These are phyloP conservation scores for Rhodotorula kratochvilovae DNA, from an alignment of 768 basidiomycete genomes.

Conservation along the genomic window DNA sequence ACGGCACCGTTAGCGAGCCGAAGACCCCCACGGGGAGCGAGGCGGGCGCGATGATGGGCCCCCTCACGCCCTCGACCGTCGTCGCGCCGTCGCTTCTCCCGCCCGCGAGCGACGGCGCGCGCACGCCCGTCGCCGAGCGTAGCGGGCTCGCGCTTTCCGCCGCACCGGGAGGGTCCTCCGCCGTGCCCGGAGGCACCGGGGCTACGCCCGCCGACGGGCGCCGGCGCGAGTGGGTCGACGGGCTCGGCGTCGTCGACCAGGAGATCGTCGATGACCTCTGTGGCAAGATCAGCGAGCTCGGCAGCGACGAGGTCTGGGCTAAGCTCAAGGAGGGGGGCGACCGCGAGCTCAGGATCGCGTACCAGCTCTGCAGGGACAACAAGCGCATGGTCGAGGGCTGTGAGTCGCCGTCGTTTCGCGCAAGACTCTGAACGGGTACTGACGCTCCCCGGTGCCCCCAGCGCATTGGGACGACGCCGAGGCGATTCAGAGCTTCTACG, in stretches of 20 bases:
- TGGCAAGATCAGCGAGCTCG: slow-evolving; percentile 64
- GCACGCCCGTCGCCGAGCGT: background rate
- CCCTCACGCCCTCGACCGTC: slow-evolving; percentile 17
- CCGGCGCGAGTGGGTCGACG: slow-evolving; percentile 50
- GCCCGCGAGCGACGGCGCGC: background rate
- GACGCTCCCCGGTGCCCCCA: too few species aligned
- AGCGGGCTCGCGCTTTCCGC: background rate
- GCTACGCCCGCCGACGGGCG: slow-evolving; percentile 15
- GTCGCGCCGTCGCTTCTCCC: background rate
- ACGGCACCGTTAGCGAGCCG: background rate
- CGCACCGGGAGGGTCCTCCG: background rate
- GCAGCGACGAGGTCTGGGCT: slow-evolving; percentile 81
- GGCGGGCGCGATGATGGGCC: background rate
- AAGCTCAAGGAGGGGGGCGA: slow-evolving; percentile 70
- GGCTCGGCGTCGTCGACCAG: slow-evolving; percentile 85
- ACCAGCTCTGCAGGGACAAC: slow-evolving; percentile 87
- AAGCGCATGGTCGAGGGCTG: slow-evolving; percentile 68
- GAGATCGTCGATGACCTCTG: slow-evolving; percentile 81
- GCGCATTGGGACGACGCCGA: slow-evolving; percentile 39
- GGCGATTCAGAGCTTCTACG: slow-evolving; percentile 34
- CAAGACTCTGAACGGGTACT: too few species aligned
- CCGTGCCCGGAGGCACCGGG: background rate
- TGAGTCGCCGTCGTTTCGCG: background rate
- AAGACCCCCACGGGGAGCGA: slow-evolving; percentile 2
- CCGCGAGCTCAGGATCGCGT: slow-evolving; percentile 93